Conservation (phyloP, 108 stramenopile genomes). For the Aurantiochytrium sp. region DNA sequence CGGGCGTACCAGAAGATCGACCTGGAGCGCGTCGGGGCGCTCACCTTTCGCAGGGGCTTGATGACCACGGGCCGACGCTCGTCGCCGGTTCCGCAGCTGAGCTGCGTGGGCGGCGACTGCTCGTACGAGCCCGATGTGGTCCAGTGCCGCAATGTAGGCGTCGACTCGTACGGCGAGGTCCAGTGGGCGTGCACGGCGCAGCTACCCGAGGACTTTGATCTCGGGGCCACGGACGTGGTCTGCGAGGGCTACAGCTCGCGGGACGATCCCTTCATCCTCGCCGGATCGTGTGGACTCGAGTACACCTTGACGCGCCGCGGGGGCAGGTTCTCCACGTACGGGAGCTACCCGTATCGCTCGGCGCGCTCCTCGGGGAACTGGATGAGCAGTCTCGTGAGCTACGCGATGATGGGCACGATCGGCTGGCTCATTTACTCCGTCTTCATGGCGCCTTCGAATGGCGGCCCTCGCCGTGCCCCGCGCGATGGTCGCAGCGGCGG, state of each 20-base stretch:
- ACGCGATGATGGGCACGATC: background rate
- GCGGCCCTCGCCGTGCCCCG: too few species aligned
- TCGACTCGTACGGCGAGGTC: conserved; percentile 7
- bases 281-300: background rate
- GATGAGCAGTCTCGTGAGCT: background rate
- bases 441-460: background rate
- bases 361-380: background rate
- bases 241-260: conserved; percentile 14
- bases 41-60: background rate
- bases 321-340: background rate
- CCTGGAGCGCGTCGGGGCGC: background rate
- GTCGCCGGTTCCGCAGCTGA: conserved; percentile 1
- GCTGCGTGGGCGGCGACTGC: conserved; percentile 14
- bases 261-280: background rate
- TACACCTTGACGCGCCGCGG: background rate
- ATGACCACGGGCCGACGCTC: conserved; percentile 19
- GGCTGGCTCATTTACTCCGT: background rate
- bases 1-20: background rate
- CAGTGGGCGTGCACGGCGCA: conserved; percentile 25
- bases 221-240: background rate
- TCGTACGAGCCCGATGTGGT: background rate
- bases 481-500: background rate
- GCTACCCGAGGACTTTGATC: background rate
- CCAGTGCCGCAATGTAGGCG: background rate
- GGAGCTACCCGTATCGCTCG: background rate